Conservation (phyloP, 495 filamentous ascomycete species). For the Hyaloscypha variabilis region DNA sequence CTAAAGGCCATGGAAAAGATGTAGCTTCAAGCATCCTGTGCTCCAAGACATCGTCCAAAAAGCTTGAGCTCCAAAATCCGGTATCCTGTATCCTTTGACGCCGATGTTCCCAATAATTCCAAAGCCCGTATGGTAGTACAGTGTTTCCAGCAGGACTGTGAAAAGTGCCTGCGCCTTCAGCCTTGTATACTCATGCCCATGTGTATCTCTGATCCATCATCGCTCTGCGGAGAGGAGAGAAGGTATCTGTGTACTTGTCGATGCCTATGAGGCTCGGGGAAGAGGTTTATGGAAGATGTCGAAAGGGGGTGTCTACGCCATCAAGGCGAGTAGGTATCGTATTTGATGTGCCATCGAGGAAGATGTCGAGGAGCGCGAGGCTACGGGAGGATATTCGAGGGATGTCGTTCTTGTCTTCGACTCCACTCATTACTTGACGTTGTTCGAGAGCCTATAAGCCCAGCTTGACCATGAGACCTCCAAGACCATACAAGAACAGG, state of each 20-base stretch:
- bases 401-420: not conserved
- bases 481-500: conserved; percentile 21
- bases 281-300: too few relatives aligned
- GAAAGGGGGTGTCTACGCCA: not conserved
- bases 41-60: not conserved
- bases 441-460: conserved; percentile 16
- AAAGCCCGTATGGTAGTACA: not conserved
- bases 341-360: not conserved
- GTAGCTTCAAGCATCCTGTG: not conserved
- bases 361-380: not conserved
- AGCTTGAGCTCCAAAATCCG: not conserved
- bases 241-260: not conserved
- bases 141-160: not conserved
- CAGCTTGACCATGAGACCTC: conserved; percentile 14
- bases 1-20: too few relatives aligned
- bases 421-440: not conserved
- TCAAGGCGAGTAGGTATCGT: not conserved
- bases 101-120: too few relatives aligned
- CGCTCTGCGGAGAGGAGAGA: too few relatives aligned
- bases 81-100: not conserved
- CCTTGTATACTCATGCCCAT: not conserved
- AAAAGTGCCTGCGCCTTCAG: not conserved
- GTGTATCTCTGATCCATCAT: not conserved
- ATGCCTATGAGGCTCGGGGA: not conserved
- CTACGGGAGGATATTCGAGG: not conserved